Evolutionary conservation across 2,329 filamentous ascomycete genomes (phyloP).

Genomic region (Graphilbum sp.): DNA sequence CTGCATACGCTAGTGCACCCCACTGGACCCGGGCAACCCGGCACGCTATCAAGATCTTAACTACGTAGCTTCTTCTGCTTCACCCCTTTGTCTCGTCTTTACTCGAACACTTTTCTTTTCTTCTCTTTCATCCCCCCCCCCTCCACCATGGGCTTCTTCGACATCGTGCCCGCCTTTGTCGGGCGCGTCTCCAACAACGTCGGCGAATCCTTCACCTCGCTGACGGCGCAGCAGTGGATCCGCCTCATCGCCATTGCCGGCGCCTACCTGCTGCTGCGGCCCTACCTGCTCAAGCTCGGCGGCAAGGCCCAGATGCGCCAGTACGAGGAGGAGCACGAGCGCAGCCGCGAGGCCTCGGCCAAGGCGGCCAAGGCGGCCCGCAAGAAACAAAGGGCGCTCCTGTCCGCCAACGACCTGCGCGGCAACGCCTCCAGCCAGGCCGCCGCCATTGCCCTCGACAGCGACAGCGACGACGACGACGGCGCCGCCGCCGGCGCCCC

Average conservation of each 20-base stretch:
- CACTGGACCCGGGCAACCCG: too few relatives aligned
- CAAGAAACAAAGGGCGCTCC: background rate
- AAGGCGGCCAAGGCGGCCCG: too few relatives aligned
- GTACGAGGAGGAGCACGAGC: constrained; percentile 42
- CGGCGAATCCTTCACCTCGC: constrained; percentile 27
- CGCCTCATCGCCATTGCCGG: constrained; percentile 57
- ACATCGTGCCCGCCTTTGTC: constrained; percentile 11
- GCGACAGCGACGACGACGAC: constrained; percentile 23
- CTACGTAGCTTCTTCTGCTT: too few relatives aligned
- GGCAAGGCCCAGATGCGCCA: constrained; percentile 46
- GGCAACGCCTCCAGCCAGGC: constrained; percentile 17
- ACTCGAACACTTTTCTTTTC: too few relatives aligned
- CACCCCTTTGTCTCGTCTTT: too few relatives aligned
- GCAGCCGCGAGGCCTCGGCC: constrained; percentile 26
- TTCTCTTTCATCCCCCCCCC: too few relatives aligned
- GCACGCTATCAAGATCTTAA: too few relatives aligned
- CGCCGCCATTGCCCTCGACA: constrained; percentile 35
- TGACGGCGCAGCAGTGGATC: constrained; percentile 40
- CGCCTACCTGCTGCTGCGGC: constrained; percentile 57
- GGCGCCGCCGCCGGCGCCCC: constrained; percentile 26
- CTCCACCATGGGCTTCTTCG: constrained; percentile 14
- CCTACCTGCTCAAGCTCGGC: constrained; percentile 54
- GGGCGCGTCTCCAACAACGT: constrained; percentile 31
- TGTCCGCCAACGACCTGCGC: constrained; percentile 49
- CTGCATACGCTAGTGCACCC: too few relatives aligned